Evolutionary conservation across 345 rosid genomes (phyloP).

Genomic region (Eucalyptus tenuipes): DNA sequence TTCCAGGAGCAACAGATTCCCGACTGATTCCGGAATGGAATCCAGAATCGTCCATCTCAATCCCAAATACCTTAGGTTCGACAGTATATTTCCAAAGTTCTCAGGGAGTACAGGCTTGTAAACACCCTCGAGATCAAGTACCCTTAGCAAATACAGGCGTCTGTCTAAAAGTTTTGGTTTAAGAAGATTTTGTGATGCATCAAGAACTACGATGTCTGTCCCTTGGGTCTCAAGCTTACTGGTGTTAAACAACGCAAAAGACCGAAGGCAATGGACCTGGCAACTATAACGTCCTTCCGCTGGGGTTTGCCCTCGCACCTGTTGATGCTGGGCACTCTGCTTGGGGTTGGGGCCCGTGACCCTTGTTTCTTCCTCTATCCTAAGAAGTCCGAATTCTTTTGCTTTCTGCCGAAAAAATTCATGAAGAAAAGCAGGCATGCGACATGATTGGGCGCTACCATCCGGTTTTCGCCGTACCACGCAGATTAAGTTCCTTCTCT

Average conservation of each 20-base stretch:
- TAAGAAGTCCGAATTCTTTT: not conserved
- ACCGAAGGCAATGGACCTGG: not conserved
- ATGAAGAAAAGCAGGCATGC: not conserved
- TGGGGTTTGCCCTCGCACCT: not conserved
- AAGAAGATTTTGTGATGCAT: not conserved
- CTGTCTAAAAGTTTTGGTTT: not conserved
- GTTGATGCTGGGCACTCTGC: not conserved
- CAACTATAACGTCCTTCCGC: too few species aligned
- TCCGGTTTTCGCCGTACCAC: not conserved
- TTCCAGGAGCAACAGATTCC: slow-evolving; percentile 10
- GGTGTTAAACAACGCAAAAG: not conserved
- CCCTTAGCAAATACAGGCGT: not conserved
- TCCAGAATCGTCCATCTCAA: slow-evolving; percentile 11
- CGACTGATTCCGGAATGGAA: slow-evolving; percentile 4
- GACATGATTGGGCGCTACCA: slow-evolving; percentile 10
- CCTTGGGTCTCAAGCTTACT: not conserved
- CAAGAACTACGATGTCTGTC: not conserved
- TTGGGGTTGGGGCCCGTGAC: not conserved
- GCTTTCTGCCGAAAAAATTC: not conserved
- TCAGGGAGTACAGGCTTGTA: slow-evolving; percentile 11
- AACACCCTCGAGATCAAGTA: slow-evolving; percentile 17
- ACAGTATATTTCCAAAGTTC: not conserved
- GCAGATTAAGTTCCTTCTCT: slow-evolving; percentile 1
- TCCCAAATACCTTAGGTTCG: slow-evolving; percentile 11
- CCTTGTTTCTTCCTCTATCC: not conserved